Percentiles rank a stretch among this genome's conserved stretches.
Evolutionary conservation across 179 eudicot genomes (phyloP).

Genomic region (Patellifolia procumbens): DNA sequence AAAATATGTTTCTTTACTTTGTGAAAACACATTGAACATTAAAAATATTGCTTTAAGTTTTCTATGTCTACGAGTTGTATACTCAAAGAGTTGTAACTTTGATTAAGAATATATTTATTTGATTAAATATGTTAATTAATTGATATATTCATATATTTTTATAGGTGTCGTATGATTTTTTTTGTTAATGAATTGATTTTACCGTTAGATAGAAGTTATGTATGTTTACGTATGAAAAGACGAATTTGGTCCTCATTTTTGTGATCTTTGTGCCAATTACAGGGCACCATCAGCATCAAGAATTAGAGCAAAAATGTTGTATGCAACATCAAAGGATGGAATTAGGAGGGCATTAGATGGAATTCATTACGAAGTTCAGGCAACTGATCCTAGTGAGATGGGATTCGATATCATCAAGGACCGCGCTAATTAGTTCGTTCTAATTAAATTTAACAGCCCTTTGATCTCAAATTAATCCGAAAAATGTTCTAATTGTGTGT

Average conservation of each 20-base stretch:
- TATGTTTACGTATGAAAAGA: not conserved
- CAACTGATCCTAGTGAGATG: constrained; percentile 97
- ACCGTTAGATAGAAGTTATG: too few relatives aligned
- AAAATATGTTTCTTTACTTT: not conserved
- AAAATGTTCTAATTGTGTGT: constrained; percentile 12
- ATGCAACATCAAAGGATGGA: constrained; percentile 94
- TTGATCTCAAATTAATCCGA: not conserved
- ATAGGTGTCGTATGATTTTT: too few relatives aligned
- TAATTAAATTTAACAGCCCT: constrained; percentile 10
- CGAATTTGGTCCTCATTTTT: not conserved
- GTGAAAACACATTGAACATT: not conserved
- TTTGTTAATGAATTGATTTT: too few relatives aligned
- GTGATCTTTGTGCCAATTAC: constrained; percentile 4
- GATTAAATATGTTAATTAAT: too few relatives aligned
- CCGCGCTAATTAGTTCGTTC: constrained; percentile 40
- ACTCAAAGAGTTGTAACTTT: too few relatives aligned
- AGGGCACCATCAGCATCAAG: constrained; percentile 92
- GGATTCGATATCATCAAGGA: constrained; percentile 79
- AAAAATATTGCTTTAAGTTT: too few relatives aligned
- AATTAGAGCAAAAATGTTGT: constrained; percentile 79
- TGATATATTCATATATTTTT: too few relatives aligned
- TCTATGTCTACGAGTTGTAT: too few relatives aligned
- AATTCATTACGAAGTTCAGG: constrained; percentile 81
- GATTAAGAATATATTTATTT: too few relatives aligned
- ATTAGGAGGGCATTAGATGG: constrained; percentile 86